These are phyloP conservation scores for Bathelium albidoporum DNA, from an alignment of 495 filamentous ascomycete species.

Conservation along the genomic window DNA sequence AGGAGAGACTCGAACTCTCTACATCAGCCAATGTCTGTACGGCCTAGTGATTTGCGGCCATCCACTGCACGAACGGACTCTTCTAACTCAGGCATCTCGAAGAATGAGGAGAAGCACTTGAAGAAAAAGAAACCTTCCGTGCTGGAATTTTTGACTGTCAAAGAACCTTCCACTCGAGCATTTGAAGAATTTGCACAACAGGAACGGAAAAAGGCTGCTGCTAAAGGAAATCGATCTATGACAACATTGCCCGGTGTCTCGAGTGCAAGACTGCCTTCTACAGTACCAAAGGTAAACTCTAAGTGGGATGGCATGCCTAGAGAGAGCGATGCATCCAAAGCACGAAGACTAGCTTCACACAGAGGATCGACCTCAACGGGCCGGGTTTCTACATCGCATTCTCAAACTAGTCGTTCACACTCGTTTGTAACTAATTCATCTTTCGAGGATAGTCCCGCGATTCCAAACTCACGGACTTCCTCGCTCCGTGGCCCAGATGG, in stretches of 20 bases:
- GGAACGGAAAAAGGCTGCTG: constrained; percentile 25
- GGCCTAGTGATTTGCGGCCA: not conserved
- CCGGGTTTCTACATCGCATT: not conserved
- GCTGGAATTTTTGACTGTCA: constrained; percentile 28
- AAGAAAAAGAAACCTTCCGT: constrained; percentile 26
- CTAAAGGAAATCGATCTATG: constrained; percentile 14
- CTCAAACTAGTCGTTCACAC: not conserved
- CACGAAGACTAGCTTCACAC: not conserved
- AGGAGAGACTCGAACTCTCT: not conserved
- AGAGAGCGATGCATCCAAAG: constrained; percentile 21
- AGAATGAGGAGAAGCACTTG: not conserved
- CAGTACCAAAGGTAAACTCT: constrained; percentile 39
- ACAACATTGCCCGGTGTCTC: constrained; percentile 25
- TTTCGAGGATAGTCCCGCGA: not conserved
- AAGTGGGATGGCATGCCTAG: constrained; percentile 41
- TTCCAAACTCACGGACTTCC: not conserved
- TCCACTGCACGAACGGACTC: not conserved
- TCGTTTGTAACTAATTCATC: not conserved
- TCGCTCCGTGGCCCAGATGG: not conserved
- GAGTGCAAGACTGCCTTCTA: constrained; percentile 32
- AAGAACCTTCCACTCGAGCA: constrained; percentile 30
- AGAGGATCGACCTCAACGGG: not conserved
- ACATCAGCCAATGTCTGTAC: not conserved
- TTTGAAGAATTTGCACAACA: constrained; percentile 28
- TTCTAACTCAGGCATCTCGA: not conserved